Percentiles rank a stretch among this genome's conserved stretches.
These are phyloP conservation scores for Raffaelea arxii DNA, from an alignment of 2,329 filamentous ascomycete genomes.

Conservation along the genomic window DNA sequence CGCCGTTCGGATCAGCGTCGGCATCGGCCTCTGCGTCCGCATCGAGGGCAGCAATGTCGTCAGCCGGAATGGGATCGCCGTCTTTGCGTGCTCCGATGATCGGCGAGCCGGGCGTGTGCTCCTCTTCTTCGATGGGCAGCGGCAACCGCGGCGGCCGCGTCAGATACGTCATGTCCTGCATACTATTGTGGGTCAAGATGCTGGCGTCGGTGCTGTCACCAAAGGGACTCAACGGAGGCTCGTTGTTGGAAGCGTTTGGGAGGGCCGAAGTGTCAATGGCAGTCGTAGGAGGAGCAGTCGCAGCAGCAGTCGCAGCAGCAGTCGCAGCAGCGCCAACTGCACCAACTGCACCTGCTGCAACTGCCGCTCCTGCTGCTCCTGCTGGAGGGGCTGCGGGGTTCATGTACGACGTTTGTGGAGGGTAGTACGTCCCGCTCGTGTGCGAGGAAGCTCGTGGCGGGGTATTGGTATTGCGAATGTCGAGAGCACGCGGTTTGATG, in stretches of 20 bases:
- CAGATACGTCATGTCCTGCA: conserved; percentile 54
- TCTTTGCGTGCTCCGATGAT: conserved; percentile 63
- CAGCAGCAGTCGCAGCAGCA: neutral
- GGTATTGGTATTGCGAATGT: conserved; percentile 12
- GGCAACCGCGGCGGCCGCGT: conserved; percentile 78
- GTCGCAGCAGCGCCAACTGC: conserved; percentile 11
- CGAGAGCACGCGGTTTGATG: conserved; percentile 18
- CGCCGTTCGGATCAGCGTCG: conserved; percentile 19
- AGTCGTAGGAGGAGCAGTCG: conserved; percentile 20
- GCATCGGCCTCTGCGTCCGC: conserved; percentile 28
- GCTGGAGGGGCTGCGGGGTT: neutral
- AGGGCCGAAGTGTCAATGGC: conserved; percentile 5
- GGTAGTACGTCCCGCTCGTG: conserved; percentile 45
- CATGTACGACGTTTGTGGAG: conserved; percentile 16
- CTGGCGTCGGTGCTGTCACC: conserved; percentile 29
- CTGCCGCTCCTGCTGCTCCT: neutral
- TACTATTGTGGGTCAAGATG: conserved; percentile 42
- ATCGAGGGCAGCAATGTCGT: conserved; percentile 42
- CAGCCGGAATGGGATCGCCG: conserved; percentile 34
- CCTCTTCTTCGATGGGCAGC: conserved; percentile 86
- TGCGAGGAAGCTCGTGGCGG: conserved; percentile 32
- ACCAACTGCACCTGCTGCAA: conserved; percentile 8
- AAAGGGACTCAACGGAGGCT: conserved; percentile 20
- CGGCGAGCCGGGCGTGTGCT: conserved; percentile 81
- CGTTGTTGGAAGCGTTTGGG: conserved; percentile 19